A percentile compares a stretch with the other conserved stretches of the same genome.
These are phyloP conservation scores for Tolypocladium capitatum DNA, from an alignment of 2,329 filamentous ascomycete genomes.

Conservation along the genomic window DNA sequence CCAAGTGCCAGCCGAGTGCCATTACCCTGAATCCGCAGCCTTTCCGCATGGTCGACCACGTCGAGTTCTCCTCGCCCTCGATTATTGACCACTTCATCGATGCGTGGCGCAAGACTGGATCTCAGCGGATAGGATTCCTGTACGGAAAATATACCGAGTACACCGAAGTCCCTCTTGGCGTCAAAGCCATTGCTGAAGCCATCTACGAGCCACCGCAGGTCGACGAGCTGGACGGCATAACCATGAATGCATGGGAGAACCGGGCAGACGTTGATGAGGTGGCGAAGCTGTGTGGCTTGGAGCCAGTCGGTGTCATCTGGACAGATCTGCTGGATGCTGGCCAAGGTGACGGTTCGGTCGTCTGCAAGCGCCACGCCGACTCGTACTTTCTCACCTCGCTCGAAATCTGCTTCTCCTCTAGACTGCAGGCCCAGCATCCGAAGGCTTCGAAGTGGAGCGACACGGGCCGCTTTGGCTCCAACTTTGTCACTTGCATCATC, in stretches of 20 bases:
- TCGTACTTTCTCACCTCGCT: conserved; percentile 90
- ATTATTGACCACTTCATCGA: conserved; percentile 85
- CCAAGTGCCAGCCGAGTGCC: conserved; percentile 93
- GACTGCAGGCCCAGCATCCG: conserved; percentile 76
- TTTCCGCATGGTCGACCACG: conserved; percentile 96
- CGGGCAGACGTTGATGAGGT: conserved; percentile 71
- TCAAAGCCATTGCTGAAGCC: conserved; percentile 91
- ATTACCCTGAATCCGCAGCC: conserved; percentile 89
- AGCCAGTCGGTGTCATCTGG: conserved; percentile 86
- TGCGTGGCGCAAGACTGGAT: conserved; percentile 77
- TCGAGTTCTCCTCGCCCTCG: conserved; percentile 78
- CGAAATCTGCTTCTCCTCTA: conserved; percentile 79
- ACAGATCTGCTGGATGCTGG: conserved; percentile 82
- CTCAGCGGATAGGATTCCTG: conserved; percentile 76
- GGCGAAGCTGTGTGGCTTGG: conserved; percentile 69
- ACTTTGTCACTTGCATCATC: conserved; percentile 92
- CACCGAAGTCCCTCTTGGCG: conserved; percentile 77
- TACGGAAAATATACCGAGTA: conserved; percentile 91
- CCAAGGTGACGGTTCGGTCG: conserved; percentile 66
- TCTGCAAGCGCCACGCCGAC: conserved; percentile 92
- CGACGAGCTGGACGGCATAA: conserved; percentile 78
- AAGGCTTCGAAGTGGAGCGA: conserved; percentile 95
- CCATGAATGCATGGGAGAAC: conserved; percentile 71
- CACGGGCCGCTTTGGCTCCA: conserved; percentile 83
- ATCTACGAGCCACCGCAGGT: conserved; percentile 94